Percentiles rank a stretch among this genome's conserved stretches.
phyloP scores from a whole-genome alignment of 805 yeast species.

The Torulaspora franciscae region DNA sequence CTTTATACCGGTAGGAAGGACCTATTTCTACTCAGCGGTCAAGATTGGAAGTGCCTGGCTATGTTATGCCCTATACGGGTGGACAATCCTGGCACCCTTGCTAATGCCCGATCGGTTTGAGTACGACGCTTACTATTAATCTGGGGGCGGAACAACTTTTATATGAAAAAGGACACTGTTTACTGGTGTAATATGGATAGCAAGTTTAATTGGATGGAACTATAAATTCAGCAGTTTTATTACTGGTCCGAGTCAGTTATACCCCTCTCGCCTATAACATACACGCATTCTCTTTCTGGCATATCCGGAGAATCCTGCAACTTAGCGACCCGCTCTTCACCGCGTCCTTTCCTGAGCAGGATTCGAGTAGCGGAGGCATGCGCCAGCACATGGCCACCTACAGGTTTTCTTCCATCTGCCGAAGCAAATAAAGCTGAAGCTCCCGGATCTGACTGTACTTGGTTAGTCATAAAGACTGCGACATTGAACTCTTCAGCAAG shows the following conservation, averaged over 20 bases:
- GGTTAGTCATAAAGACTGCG: constrained; percentile 71
- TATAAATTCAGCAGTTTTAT: background rate
- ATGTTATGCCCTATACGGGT: constrained; percentile 77
- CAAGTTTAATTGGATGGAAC: background rate
- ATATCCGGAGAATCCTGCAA: constrained; percentile 77
- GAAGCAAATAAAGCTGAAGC: constrained; percentile 74
- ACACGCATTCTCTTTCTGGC: constrained; percentile 76
- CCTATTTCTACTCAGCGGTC: constrained; percentile 93
- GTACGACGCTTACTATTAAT: constrained; percentile 25
- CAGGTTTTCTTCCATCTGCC: constrained; percentile 80
- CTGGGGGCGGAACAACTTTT: background rate
- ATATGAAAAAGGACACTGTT: background rate
- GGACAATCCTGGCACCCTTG: constrained; percentile 91
- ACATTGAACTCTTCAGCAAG: constrained; percentile 74
- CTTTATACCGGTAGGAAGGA: constrained; percentile 94
- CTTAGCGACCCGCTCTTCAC: constrained; percentile 75
- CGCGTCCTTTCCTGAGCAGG: constrained; percentile 68
- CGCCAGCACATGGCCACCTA: constrained; percentile 79
- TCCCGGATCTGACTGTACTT: constrained; percentile 81
- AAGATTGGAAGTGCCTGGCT: constrained; percentile 90
- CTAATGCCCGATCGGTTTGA: constrained; percentile 84
- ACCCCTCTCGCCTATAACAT: constrained; percentile 64
- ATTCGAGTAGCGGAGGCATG: constrained; percentile 78
- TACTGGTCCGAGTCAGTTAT: constrained; percentile 47
- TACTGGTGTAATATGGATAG: background rate